A percentile compares a stretch with the other conserved stretches of the same genome.
Conservation (phyloP, 805 yeast genomes). For the Candida boleticola region DNA sequence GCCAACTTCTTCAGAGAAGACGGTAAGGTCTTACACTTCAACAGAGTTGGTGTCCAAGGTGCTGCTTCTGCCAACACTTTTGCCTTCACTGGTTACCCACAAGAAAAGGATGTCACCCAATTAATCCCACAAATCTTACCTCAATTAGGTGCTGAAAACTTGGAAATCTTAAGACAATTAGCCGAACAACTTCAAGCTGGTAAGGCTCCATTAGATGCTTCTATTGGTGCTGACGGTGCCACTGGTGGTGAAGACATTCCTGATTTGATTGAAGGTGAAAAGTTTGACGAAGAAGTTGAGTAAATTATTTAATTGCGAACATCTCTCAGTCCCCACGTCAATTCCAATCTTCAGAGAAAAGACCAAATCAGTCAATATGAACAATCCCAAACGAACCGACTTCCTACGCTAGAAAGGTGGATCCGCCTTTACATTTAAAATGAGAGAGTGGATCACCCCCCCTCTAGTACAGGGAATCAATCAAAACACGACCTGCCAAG, state of each 20-base stretch:
- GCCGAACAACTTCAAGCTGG: constrained; percentile 83
- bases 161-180: constrained; percentile 81
- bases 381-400: no score
- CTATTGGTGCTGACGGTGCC: constrained; percentile 43
- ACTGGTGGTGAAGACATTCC: constrained; percentile 62
- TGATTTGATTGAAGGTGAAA: constrained; percentile 85
- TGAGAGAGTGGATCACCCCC: no score
- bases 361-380: no score
- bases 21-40: constrained; percentile 93
- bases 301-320: constrained; percentile 17
- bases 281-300: constrained; percentile 60
- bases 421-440: no score
- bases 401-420: no score
- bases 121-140: constrained; percentile 92
- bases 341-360: no score
- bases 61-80: constrained; percentile 88
- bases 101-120: constrained; percentile 88
- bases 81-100: constrained; percentile 93
- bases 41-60: constrained; percentile 94
- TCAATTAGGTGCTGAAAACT: constrained; percentile 94
- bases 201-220: constrained; percentile 47
- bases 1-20: constrained; percentile 97
- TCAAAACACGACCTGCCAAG: neutral
- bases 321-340: no score
- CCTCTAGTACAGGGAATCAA: no score